Conservation (phyloP, 352 stramenopile species). For the Pythium myriotylum region DNA sequence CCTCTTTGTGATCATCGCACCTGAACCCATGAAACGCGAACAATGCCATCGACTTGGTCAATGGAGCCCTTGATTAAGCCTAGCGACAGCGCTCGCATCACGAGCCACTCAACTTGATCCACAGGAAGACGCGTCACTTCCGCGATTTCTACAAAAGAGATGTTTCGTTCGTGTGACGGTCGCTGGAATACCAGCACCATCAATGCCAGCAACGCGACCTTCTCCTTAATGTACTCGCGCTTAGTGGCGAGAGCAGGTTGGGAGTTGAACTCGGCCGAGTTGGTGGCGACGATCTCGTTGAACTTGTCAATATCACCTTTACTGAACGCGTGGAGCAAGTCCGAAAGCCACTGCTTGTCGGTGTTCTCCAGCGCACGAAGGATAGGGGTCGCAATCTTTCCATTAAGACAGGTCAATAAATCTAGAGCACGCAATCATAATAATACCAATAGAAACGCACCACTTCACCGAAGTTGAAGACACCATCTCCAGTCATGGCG, state of each 20-base stretch:
- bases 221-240: conserved; percentile 96
- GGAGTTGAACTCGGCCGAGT: conserved; percentile 84
- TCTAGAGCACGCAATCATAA: not conserved
- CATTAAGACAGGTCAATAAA: not conserved
- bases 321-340: conserved; percentile 94
- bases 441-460: conserved; percentile 40
- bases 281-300: conserved; percentile 80
- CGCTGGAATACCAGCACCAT: conserved; percentile 98
- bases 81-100: conserved; percentile 97
- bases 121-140: conserved; percentile 77
- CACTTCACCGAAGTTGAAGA: conserved; percentile 99
- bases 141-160: conserved; percentile 94
- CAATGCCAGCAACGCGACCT: conserved; percentile 96
- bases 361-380: conserved; percentile 89
- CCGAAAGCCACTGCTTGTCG: conserved; percentile 93
- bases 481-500: conserved; percentile 94
- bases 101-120: conserved; percentile 97
- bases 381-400: conserved; percentile 91
- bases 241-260: conserved; percentile 94
- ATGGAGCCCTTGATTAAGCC: conserved; percentile 95
- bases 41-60: conserved; percentile 91
- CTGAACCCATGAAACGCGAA: conserved; percentile 97
- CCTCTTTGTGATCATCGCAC: conserved; percentile 20
- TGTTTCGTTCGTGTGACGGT: conserved; percentile 92
- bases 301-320: conserved; percentile 96